These are phyloP conservation scores for Hortiboletus rubellus DNA, from an alignment of 1,284 basidiomycete genomes.

Conservation along the genomic window DNA sequence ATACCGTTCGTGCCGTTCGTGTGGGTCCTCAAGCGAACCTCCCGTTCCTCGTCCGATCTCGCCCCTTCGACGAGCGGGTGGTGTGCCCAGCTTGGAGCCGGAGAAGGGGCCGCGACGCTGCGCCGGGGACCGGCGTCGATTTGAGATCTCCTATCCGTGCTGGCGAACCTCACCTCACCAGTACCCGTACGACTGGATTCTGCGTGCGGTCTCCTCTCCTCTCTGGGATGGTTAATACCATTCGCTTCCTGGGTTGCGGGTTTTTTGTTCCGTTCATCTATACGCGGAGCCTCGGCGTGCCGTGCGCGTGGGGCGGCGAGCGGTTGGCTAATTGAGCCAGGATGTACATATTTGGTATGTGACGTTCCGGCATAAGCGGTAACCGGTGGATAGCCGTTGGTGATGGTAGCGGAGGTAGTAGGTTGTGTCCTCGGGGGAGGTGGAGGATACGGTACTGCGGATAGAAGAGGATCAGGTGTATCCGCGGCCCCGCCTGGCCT, in stretches of 20 bases:
- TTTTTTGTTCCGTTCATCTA: conserved; percentile 23
- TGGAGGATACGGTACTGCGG: conserved; percentile 30
- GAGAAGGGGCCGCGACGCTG: conserved; percentile 16
- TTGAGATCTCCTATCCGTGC: conserved; percentile 14
- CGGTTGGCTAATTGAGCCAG: conserved; percentile 17
- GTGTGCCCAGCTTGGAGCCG: conserved; percentile 34
- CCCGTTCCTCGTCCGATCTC: conserved; percentile 34
- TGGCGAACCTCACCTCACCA: conserved; percentile 10
- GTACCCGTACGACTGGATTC: conserved; percentile 14
- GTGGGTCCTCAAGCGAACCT: conserved; percentile 14
- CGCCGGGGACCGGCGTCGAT: conserved; percentile 5
- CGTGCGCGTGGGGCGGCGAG: conserved; percentile 22
- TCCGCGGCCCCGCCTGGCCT: conserved; percentile 28
- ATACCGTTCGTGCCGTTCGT: conserved; percentile 14
- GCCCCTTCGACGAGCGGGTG: conserved; percentile 31
- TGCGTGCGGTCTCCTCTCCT: conserved; percentile 13
- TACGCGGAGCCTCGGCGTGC: conserved; percentile 22
- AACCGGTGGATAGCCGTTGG: conserved; percentile 15
- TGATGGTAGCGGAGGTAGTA: background rate
- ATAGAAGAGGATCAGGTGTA: conserved; percentile 19
- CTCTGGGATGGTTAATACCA: conserved; percentile 8
- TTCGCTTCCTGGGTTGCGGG: conserved; percentile 15
- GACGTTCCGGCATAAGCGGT: conserved; percentile 12
- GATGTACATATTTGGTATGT: conserved; percentile 13
- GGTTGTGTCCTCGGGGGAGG: conserved; percentile 24